These are phyloP conservation scores for Auricularia cornea DNA, from an alignment of 768 basidiomycete genomes.

Conservation along the genomic window DNA sequence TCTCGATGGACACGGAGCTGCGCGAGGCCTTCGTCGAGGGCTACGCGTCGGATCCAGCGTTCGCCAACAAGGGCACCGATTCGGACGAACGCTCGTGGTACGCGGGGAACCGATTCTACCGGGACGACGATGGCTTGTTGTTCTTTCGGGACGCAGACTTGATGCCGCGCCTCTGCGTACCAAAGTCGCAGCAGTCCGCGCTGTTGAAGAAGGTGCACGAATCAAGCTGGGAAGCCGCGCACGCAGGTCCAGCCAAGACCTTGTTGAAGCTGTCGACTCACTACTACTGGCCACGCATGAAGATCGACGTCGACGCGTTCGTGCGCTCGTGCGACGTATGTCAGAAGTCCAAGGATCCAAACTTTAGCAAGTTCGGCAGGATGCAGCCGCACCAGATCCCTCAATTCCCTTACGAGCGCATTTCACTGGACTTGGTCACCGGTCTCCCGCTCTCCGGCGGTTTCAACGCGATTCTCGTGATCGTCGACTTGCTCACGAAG, in stretches of 20 bases:
- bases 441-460: constrained; percentile 10
- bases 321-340: constrained; percentile 8
- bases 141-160: no score
- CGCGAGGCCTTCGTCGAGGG: no score
- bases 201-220: constrained; percentile 6
- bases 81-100: not conserved
- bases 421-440: constrained; percentile 10
- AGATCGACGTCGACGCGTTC: constrained; percentile 2
- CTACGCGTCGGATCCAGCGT: no score
- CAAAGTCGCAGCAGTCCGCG: not conserved
- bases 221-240: constrained; percentile 2
- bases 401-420: constrained; percentile 5
- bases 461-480: constrained; percentile 13
- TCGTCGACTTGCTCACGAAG: constrained; percentile 16
- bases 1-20: no score
- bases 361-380: constrained; percentile 2
- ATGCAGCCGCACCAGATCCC: constrained; percentile 10
- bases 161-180: constrained; percentile 11
- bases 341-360: no score
- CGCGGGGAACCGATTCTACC: constrained; percentile 8
- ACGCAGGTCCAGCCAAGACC: constrained; percentile 8
- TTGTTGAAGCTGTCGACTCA: not conserved
- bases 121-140: constrained; percentile 8
- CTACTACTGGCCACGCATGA: constrained; percentile 8
- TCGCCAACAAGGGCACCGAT: no score